Conservation (phyloP, 2,329 filamentous ascomycete species). For the Pseudogymnoascus sp. region DNA sequence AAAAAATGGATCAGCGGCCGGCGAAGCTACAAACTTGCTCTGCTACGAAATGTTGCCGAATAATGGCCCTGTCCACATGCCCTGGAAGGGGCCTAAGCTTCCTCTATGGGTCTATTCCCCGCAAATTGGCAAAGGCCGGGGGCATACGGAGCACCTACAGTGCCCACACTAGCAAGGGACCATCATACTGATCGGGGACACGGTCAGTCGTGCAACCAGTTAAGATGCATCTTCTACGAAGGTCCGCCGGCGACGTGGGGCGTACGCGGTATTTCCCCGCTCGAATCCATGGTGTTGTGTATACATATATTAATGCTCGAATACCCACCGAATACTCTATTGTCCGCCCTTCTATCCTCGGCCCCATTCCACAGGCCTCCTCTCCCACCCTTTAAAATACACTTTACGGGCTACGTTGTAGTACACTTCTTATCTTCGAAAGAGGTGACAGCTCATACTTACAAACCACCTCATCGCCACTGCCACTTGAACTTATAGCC, state of each 20-base stretch:
- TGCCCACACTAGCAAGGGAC: not conserved
- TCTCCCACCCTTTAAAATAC: not conserved
- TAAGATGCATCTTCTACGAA: not conserved
- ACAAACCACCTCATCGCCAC: not conserved
- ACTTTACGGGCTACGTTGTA: not conserved
- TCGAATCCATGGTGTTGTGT: not conserved
- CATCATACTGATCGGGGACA: not conserved
- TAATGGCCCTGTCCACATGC: not conserved
- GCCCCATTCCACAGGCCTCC: not conserved
- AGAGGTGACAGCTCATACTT: not conserved
- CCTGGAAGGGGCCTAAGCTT: not conserved
- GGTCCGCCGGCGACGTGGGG: not conserved
- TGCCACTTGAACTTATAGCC: not conserved
- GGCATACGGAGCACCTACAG: not conserved
- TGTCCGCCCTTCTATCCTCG: not conserved
- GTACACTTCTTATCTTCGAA: not conserved
- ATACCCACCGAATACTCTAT: not conserved
- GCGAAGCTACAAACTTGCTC: not conserved
- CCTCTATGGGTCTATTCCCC: not conserved
- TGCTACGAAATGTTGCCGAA: not conserved
- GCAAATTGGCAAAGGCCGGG: not conserved
- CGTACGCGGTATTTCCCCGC: not conserved
- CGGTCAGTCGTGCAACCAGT: not conserved
- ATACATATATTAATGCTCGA: not conserved
- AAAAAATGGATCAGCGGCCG: not conserved